Base-by-base conservation (phyloP, 306 rosid genomes). In the Begonia loranthoides region DNA sequence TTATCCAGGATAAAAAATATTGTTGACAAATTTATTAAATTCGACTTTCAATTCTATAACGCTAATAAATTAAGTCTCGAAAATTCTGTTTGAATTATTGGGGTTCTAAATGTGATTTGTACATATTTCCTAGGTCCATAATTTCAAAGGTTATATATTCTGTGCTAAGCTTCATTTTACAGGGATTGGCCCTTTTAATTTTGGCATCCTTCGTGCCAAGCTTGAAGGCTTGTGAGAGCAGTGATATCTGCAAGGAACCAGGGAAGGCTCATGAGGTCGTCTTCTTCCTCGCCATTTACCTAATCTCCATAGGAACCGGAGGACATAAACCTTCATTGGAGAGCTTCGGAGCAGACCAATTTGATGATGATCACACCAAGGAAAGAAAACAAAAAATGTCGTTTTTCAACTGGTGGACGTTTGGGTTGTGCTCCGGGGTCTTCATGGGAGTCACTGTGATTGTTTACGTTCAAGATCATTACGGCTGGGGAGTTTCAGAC, bases 291-390 rank as follows among this genome's bases (percentile, higher is more conserved):
- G 87, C 94, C 14, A 82, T 86, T 1, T 90, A 90, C 81, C 45
- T 86, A 22, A 52, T 90, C 36, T 86, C 97, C 7, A n/a, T 85
- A 17, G 97, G 83, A 62, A 90, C 97, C 1, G 97, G 94, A 44
- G 97, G 97, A 9, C 95, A 85, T 51, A 90, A 85, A 44, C 97
- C 97, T 2, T 74, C 97, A 2, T 58, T 85, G 47, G 94, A 90
- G 77, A 86, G 97, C 72, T 80, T 90, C n/a, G 97, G 97, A 57
- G 97, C 95, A 10, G 97, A 90, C 34, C 97, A 90, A 49, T 90
- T 90, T 46, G 97, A 90, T 22, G 97, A 85, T 15, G 80, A 82
- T 13, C 79, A 86, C 55, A 15, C 46, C 0, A 63, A 64, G 52
- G 97, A 90, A 53, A 75, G 92, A 22, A 67, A 41, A 16, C 77